A percentile compares a stretch with the other conserved stretches of the same genome.
phyloP scores from a whole-genome alignment of 192 early-diverging fungal species.

The Podila horticola region DNA sequence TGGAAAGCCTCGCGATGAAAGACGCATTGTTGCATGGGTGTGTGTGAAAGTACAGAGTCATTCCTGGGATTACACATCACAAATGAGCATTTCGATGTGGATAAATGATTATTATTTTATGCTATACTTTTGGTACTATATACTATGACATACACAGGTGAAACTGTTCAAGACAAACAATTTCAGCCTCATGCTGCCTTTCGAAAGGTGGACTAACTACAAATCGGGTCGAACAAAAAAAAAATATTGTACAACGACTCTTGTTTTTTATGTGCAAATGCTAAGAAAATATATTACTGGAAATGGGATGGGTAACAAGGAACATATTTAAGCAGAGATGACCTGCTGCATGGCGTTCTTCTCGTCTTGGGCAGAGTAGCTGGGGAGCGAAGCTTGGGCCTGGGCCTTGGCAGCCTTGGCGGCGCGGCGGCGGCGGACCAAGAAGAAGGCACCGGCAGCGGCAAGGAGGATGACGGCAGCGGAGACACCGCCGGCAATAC shows the following conservation, averaged over 20 bases:
- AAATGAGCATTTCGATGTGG: too few species aligned
- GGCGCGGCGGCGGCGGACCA: slow-evolving; percentile 40
- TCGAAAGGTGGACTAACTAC: too few species aligned
- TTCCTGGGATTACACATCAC: too few species aligned
- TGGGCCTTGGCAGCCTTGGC: slow-evolving; percentile 26
- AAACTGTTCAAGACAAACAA: too few species aligned
- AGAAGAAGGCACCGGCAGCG: slow-evolving; percentile 37
- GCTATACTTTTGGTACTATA: too few species aligned
- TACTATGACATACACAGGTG: too few species aligned
- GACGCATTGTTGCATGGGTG: too few species aligned
- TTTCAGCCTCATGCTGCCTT: too few species aligned
- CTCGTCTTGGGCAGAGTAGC: slow-evolving; percentile 36
- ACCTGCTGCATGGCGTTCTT: slow-evolving; percentile 44
- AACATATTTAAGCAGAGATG: slow-evolving; percentile 18
- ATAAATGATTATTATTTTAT: too few species aligned
- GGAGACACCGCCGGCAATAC: slow-evolving; percentile 49
- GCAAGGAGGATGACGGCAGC: slow-evolving; percentile 27
- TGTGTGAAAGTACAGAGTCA: too few species aligned
- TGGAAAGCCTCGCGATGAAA: too few species aligned
- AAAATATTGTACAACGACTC: not conserved
- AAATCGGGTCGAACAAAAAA: too few species aligned
- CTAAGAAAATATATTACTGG: not conserved
- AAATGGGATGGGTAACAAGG: not conserved
- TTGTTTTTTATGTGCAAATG: not conserved
- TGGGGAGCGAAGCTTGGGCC: slow-evolving; percentile 17